Evolutionary conservation across 2,329 filamentous ascomycete genomes (phyloP).

Genomic region (Dendrostoma leiphaemia): DNA sequence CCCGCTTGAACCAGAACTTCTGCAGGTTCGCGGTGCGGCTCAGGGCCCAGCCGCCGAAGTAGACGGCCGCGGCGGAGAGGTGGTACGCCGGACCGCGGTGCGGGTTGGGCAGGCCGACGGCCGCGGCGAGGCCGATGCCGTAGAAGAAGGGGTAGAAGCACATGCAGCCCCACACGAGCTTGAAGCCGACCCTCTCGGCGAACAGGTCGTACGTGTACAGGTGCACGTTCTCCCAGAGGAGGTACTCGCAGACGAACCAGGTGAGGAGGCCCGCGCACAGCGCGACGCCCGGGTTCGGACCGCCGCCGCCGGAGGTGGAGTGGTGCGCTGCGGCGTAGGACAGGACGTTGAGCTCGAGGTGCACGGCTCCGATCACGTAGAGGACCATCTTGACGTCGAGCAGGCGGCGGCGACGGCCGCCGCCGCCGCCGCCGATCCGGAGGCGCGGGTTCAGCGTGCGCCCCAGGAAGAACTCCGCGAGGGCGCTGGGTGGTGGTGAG

Average conservation of each 20-base stretch:
- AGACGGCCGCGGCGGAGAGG: neutral
- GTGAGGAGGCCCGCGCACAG: conserved; percentile 10
- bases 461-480: conserved; percentile 7
- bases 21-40: conserved; percentile 12
- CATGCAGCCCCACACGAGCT: conserved; percentile 13
- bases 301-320: neutral
- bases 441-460: conserved; percentile 6
- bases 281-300: conserved; percentile 5
- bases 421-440: neutral
- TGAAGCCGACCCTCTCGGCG: conserved; percentile 13
- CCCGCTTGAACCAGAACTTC: conserved; percentile 13
- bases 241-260: conserved; percentile 15
- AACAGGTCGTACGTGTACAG: conserved; percentile 17
- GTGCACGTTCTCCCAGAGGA: conserved; percentile 16
- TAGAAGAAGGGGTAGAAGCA: conserved; percentile 17
- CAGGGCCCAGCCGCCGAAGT: conserved; percentile 8
- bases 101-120: conserved; percentile 1
- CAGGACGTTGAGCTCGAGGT: conserved; percentile 16
- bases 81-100: neutral
- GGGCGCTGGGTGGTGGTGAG: neutral
- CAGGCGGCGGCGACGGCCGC: neutral
- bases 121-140: neutral
- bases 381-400: conserved; percentile 15
- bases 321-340: conserved; percentile 10
- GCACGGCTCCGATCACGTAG: conserved; percentile 13